Conservation (phyloP, 257 asterid genomes). For the Thymus quinquecostatus region DNA sequence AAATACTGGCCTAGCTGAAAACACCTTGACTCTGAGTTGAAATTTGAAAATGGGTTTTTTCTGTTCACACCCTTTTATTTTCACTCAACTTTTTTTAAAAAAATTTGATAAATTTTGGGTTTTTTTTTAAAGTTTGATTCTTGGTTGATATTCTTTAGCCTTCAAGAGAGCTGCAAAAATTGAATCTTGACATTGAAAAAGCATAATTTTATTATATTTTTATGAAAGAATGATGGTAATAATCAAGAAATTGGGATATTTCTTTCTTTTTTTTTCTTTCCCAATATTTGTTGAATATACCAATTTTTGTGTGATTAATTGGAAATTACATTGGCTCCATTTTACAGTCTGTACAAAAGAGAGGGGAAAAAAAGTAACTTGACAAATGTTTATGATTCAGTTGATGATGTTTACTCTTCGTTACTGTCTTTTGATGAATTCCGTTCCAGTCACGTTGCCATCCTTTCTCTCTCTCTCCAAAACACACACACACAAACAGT, state of each 20-base stretch:
- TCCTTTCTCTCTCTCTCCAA: constrained; percentile 32
- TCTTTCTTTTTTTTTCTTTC: background rate
- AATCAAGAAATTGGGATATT: background rate
- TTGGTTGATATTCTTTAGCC: background rate
- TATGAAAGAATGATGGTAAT: background rate
- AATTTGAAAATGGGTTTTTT: constrained; percentile 41
- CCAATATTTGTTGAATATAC: no score
- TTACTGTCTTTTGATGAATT: constrained; percentile 44
- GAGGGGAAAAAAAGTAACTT: background rate
- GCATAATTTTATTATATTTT: constrained; percentile 15
- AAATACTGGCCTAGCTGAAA: constrained; percentile 28
- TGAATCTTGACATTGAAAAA: constrained; percentile 33
- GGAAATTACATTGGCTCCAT: constrained; percentile 8
- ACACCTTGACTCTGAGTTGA: constrained; percentile 21
- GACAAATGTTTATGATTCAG: constrained; percentile 1
- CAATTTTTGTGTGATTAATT: background rate
- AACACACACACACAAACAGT: constrained; percentile 15
- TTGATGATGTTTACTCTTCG: constrained; percentile 25
- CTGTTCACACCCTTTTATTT: constrained; percentile 39
- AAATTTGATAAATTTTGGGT: constrained; percentile 21
- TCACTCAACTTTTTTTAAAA: background rate
- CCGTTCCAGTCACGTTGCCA: constrained; percentile 62
- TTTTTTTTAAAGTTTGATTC: constrained; percentile 25
- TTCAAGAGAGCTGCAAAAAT: constrained; percentile 15
- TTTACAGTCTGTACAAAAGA: constrained; percentile 33